Percentiles rank a stretch among this genome's conserved stretches.
Conservation (phyloP, 345 rosid genomes). For the Populus euphratica region DNA sequence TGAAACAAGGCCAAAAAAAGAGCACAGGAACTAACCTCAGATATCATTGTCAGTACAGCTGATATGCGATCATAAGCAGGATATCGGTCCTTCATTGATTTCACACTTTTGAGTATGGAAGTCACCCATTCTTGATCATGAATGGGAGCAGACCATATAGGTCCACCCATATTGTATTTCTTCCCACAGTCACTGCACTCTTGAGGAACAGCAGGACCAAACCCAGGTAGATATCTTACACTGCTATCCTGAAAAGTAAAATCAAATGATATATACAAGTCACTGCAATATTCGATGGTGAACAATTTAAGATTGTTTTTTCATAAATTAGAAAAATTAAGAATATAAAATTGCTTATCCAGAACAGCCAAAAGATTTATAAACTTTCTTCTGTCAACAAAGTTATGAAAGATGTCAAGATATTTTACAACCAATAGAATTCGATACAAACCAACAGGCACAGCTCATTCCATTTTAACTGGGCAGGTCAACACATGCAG, state of each 20-base stretch:
- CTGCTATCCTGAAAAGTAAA: constrained; percentile 58
- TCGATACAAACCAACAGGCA: background rate
- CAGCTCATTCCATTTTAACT: background rate
- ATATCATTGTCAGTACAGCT: constrained; percentile 78
- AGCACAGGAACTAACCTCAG: constrained; percentile 51
- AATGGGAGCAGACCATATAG: constrained; percentile 96
- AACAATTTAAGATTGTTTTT: background rate
- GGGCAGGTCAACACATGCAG: background rate
- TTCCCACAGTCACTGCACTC: constrained; percentile 89
- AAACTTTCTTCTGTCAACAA: background rate
- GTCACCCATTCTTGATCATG: constrained; percentile 93
- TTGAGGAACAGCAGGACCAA: constrained; percentile 92
- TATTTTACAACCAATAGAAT: background rate
- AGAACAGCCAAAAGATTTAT: background rate
- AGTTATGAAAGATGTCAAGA: background rate
- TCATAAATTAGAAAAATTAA: too few species aligned
- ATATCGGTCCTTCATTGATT: constrained; percentile 70
- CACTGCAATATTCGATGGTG: background rate
- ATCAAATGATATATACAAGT: background rate
- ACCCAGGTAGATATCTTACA: constrained; percentile 82
- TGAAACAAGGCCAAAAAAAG: background rate
- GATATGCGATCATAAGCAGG: constrained; percentile 90
- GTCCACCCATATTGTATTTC: constrained; percentile 96
- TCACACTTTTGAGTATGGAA: constrained; percentile 58
- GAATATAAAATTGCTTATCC: background rate